Percentiles rank a stretch among this genome's conserved stretches.
These are phyloP conservation scores for Xylariaceae sp. DNA, from an alignment of 2,329 filamentous ascomycete genomes.

Conservation along the genomic window DNA sequence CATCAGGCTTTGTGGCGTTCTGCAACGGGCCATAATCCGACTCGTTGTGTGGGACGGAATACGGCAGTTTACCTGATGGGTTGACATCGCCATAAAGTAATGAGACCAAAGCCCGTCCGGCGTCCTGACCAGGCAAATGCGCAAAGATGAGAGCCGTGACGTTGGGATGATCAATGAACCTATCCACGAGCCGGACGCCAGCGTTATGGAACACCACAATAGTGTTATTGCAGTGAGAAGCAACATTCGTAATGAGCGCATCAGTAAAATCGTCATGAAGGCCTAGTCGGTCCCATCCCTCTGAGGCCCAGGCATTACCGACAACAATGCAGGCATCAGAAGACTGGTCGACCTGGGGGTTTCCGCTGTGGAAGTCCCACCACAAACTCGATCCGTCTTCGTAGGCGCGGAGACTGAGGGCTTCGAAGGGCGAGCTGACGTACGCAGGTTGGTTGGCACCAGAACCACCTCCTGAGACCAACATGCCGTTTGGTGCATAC, in stretches of 20 bases:
- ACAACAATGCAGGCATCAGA: slow-evolving; percentile 56
- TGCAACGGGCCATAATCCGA: slow-evolving; percentile 41
- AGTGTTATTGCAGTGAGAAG: slow-evolving; percentile 50
- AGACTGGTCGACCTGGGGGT: slow-evolving; percentile 37
- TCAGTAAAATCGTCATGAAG: slow-evolving; percentile 58
- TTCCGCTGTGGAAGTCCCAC: slow-evolving; percentile 41
- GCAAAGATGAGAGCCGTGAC: slow-evolving; percentile 66
- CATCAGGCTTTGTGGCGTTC: slow-evolving; percentile 39
- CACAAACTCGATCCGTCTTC: slow-evolving; percentile 42
- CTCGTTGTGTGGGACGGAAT: slow-evolving; percentile 45
- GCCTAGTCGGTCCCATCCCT: slow-evolving; percentile 53
- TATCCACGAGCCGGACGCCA: slow-evolving; percentile 54
- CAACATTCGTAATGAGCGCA: slow-evolving; percentile 44
- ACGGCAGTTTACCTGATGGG: slow-evolving; percentile 45
- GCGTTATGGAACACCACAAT: slow-evolving; percentile 60
- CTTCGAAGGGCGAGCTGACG: slow-evolving; percentile 38
- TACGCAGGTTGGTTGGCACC: slow-evolving; percentile 34
- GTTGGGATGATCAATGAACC: slow-evolving; percentile 59
- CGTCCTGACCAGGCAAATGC: slow-evolving; percentile 45
- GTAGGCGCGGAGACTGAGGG: slow-evolving; percentile 38
- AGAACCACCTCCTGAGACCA: slow-evolving; percentile 32
- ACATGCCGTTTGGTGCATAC: slow-evolving; percentile 41
- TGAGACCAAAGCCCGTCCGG: slow-evolving; percentile 66
- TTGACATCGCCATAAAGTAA: slow-evolving; percentile 60
- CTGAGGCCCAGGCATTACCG: slow-evolving; percentile 56